Evolutionary conservation across 495 filamentous ascomycete genomes (phyloP).

Genomic region (Tuber umbilicatum): DNA sequence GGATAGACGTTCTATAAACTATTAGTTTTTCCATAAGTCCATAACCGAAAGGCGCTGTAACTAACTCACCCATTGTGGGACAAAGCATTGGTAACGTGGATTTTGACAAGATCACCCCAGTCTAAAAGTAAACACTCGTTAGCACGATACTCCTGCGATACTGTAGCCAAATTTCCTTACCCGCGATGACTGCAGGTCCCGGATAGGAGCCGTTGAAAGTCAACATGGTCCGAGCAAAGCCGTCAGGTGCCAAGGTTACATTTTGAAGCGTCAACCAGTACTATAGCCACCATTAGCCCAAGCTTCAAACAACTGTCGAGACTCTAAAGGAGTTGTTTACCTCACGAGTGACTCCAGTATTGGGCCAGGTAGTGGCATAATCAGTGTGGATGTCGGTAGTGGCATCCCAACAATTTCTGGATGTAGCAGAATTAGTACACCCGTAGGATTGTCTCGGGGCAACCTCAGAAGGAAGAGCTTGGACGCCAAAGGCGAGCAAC

Average conservation of each 20-base stretch:
- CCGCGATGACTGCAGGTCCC: conserved; percentile 52
- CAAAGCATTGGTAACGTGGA: conserved; percentile 40
- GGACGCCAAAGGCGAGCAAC: conserved; percentile 12
- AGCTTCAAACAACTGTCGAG: neutral
- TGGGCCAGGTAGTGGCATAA: conserved; percentile 48
- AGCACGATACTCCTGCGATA: conserved; percentile 8
- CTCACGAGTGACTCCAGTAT: conserved; percentile 47
- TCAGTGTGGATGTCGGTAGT: conserved; percentile 53
- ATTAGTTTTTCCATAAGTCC: neutral
- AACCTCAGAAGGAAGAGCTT: conserved; percentile 11
- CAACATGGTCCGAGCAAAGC: conserved; percentile 49
- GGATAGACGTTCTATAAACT: conserved; percentile 45
- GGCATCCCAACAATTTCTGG: conserved; percentile 44
- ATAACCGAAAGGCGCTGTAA: neutral
- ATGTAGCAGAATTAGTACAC: conserved; percentile 43
- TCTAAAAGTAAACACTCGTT: conserved; percentile 10
- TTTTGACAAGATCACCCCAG: conserved; percentile 37
- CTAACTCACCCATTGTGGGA: conserved; percentile 17
- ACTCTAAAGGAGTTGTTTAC: conserved; percentile 15
- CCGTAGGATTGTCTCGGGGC: neutral
- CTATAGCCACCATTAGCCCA: conserved; percentile 24
- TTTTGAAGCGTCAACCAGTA: conserved; percentile 45
- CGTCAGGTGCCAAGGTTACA: conserved; percentile 49
- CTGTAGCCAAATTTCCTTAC: conserved; percentile 49
- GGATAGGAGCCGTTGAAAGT: conserved; percentile 54